These are phyloP conservation scores for Schizothecium vesticola DNA, from an alignment of 495 filamentous ascomycete species.

Conservation along the genomic window DNA sequence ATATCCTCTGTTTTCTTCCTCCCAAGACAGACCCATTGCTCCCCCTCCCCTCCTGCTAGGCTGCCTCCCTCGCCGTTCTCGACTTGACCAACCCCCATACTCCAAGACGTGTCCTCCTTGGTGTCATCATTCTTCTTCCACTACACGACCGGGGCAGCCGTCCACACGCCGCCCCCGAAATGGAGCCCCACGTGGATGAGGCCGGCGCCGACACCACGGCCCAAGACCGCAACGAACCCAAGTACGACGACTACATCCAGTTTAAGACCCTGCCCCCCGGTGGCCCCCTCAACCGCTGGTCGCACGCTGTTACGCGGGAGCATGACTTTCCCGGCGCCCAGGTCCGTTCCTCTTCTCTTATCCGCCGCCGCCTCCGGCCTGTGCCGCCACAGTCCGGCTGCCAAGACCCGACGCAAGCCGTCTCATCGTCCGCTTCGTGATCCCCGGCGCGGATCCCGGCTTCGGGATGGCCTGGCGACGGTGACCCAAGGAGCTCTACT, in stretches of 20 bases:
- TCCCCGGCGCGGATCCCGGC: neutral
- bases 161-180: neutral
- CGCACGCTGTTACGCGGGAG: conserved; percentile 44
- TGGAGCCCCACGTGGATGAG: conserved; percentile 25
- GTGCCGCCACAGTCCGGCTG: too few relatives aligned
- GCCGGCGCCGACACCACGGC: neutral
- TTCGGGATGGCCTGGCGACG: neutral
- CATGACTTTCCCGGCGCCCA: conserved; percentile 95
- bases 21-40: neutral
- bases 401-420: conserved; percentile 12
- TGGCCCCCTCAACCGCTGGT: conserved; percentile 45
- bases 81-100: neutral
- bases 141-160: neutral
- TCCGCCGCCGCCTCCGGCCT: neutral
- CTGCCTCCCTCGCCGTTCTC: neutral
- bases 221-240: conserved; percentile 31
- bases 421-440: neutral
- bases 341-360: conserved; percentile 39
- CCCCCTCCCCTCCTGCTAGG: neutral
- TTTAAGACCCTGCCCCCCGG: conserved; percentile 39
- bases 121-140: neutral
- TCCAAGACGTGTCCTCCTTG: neutral
- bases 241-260: conserved; percentile 41
- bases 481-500: neutral
- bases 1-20: neutral